phyloP scores from a whole-genome alignment of 73 alveolate genomes.

The Tetrahymena borealis region DNA sequence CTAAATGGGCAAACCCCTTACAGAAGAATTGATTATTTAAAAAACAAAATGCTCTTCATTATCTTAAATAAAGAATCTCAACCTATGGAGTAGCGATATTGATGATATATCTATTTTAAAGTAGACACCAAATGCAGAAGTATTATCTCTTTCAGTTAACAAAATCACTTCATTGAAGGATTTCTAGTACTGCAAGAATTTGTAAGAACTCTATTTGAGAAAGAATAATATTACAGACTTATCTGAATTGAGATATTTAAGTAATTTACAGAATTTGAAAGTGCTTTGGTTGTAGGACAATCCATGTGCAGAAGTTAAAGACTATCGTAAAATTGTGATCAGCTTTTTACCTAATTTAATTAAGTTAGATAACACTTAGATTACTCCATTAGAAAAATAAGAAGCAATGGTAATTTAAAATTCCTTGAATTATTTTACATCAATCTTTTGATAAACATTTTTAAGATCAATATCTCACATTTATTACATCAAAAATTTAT shows the following conservation, averaged over 20 bases:
- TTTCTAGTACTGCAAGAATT: slow-evolving; percentile 56
- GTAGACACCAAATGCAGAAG: slow-evolving; percentile 80
- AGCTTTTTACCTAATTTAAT: slow-evolving; percentile 64
- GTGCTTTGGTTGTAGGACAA: slow-evolving; percentile 89
- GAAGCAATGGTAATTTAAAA: not conserved
- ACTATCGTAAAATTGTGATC: slow-evolving; percentile 72
- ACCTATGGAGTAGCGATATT: slow-evolving; percentile 83
- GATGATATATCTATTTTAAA: slow-evolving; percentile 74
- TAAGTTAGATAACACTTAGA: slow-evolving; percentile 72
- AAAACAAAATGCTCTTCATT: slow-evolving; percentile 38
- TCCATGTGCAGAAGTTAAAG: slow-evolving; percentile 76
- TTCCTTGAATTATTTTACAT: too few relatives aligned
- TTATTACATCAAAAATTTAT: too few relatives aligned
- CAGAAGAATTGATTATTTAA: slow-evolving; percentile 9
- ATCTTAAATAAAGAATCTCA: slow-evolving; percentile 64
- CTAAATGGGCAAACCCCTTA: slow-evolving; percentile 35
- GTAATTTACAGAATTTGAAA: slow-evolving; percentile 57
- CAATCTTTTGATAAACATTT: too few relatives aligned
- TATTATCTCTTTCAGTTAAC: slow-evolving; percentile 76
- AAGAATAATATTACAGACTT: slow-evolving; percentile 75
- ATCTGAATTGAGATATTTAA: slow-evolving; percentile 65
- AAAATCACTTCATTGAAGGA: slow-evolving; percentile 69
- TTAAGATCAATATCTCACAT: too few relatives aligned
- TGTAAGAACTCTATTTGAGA: slow-evolving; percentile 86
- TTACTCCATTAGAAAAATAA: slow-evolving; percentile 60